These are phyloP conservation scores for Balansia obtecta DNA, from an alignment of 2,329 filamentous ascomycete species.

Conservation along the genomic window DNA sequence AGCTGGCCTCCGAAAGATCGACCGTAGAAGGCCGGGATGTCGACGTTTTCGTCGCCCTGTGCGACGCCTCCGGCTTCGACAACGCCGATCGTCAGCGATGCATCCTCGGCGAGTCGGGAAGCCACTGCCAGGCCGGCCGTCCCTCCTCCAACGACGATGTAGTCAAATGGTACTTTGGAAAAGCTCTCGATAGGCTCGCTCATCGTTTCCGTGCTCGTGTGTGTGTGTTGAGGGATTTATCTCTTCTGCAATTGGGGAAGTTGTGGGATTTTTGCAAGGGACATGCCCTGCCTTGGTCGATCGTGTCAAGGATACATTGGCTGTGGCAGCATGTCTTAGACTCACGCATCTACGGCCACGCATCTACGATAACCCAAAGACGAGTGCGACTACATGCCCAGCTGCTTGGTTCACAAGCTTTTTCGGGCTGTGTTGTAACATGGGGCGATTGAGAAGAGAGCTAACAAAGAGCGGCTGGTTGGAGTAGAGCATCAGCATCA, in stretches of 20 bases:
- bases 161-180: constrained; percentile 15
- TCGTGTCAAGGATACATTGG: not conserved
- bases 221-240: not conserved
- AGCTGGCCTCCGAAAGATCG: constrained; percentile 21
- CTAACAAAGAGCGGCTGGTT: no score
- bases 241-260: not conserved
- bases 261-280: no score
- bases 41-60: constrained; percentile 20
- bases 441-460: no score
- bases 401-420: no score
- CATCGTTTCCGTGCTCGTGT: not conserved
- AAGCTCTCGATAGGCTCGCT: constrained; percentile 12
- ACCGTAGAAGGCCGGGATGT: constrained; percentile 25
- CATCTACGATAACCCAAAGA: no score
- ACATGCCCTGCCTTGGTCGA: no score
- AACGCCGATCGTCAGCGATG: constrained; percentile 17
- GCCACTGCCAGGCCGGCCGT: constrained; percentile 41
- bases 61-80: constrained; percentile 21
- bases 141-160: constrained; percentile 39
- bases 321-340: no score
- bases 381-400: no score
- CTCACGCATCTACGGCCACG: no score
- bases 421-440: no score
- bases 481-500: no score
- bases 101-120: constrained; percentile 29